Evolutionary conservation across 2,329 filamentous ascomycete species (phyloP).

Genomic region (Phoma herbarum): DNA sequence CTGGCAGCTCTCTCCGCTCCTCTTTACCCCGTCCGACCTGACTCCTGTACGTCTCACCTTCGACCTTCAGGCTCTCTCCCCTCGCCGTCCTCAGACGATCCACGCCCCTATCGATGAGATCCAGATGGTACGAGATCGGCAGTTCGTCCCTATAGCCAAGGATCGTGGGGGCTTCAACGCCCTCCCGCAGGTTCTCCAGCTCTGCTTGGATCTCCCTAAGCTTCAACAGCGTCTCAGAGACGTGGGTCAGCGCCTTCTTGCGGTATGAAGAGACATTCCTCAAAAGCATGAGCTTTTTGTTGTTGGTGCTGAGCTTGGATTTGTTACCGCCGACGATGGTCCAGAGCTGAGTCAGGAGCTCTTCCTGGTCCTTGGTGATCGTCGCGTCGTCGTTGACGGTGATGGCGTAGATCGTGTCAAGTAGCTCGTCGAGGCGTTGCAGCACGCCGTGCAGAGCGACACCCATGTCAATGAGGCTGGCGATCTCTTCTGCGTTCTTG

Average conservation of each 20-base stretch:
- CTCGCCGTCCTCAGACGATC: slow-evolving; percentile 74
- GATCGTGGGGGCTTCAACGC: slow-evolving; percentile 72
- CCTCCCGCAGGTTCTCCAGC: slow-evolving; percentile 74
- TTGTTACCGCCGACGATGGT: slow-evolving; percentile 76
- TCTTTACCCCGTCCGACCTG: slow-evolving; percentile 28
- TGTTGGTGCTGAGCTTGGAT: slow-evolving; percentile 66
- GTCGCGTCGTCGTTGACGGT: slow-evolving; percentile 69
- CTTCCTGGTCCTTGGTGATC: slow-evolving; percentile 67
- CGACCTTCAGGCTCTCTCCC: slow-evolving; percentile 65
- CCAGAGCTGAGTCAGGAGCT: slow-evolving; percentile 76
- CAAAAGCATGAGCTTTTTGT: slow-evolving; percentile 71
- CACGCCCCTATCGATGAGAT: slow-evolving; percentile 75
- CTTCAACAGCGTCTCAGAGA: slow-evolving; percentile 75
- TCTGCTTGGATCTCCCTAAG: slow-evolving; percentile 76
- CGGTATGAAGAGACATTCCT: slow-evolving; percentile 72
- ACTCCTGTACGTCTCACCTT: slow-evolving; percentile 60
- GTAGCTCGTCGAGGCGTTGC: slow-evolving; percentile 71
- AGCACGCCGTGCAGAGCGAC: slow-evolving; percentile 72
- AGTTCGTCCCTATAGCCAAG: slow-evolving; percentile 62
- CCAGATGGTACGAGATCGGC: slow-evolving; percentile 77
- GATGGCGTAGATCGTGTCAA: slow-evolving; percentile 75
- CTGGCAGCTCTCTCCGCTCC: slow-evolving; percentile 26
- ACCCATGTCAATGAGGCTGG: slow-evolving; percentile 72
- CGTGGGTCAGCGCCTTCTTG: slow-evolving; percentile 70
- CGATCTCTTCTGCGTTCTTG: slow-evolving; percentile 74